These are phyloP conservation scores for Rhodamnia argentea DNA, from an alignment of 345 rosid species.

Conservation along the genomic window DNA sequence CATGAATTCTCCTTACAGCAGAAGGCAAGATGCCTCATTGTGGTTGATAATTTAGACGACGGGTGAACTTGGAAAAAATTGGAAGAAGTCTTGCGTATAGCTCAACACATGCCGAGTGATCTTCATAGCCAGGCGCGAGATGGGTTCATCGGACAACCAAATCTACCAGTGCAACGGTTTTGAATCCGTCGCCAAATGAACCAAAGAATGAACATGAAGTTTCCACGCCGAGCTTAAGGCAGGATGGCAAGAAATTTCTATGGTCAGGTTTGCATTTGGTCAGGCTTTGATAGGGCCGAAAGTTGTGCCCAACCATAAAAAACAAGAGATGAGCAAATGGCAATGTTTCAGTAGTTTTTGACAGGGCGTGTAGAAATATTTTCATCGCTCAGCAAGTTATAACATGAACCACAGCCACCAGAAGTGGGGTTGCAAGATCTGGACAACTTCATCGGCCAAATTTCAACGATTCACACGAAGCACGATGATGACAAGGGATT, in stretches of 20 bases:
- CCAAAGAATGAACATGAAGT: not conserved
- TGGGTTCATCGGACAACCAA: not conserved
- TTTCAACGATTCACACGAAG: not conserved
- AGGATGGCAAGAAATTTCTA: not conserved
- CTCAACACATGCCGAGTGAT: slow-evolving; percentile 3
- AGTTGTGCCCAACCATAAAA: not conserved
- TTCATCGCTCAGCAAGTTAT: not conserved
- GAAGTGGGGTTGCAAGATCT: not conserved
- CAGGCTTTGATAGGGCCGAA: not conserved
- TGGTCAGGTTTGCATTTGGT: not conserved
- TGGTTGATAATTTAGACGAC: slow-evolving; percentile 15
- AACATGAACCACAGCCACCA: too few relatives aligned
- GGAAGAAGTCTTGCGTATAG: slow-evolving; percentile 5
- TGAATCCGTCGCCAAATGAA: not conserved
- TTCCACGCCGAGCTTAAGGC: not conserved
- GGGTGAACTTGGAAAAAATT: slow-evolving; percentile 8
- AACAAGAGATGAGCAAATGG: not conserved
- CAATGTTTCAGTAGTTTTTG: not conserved
- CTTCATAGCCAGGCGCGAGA: not conserved
- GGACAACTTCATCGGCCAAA: not conserved
- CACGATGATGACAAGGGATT: not conserved
- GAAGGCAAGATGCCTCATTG: slow-evolving; percentile 10
- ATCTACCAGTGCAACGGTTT: too few relatives aligned
- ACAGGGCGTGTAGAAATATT: not conserved
- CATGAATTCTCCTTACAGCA: not conserved